Conservation (phyloP, 148 eudicot species). For the Diospyros kaki region DNA sequence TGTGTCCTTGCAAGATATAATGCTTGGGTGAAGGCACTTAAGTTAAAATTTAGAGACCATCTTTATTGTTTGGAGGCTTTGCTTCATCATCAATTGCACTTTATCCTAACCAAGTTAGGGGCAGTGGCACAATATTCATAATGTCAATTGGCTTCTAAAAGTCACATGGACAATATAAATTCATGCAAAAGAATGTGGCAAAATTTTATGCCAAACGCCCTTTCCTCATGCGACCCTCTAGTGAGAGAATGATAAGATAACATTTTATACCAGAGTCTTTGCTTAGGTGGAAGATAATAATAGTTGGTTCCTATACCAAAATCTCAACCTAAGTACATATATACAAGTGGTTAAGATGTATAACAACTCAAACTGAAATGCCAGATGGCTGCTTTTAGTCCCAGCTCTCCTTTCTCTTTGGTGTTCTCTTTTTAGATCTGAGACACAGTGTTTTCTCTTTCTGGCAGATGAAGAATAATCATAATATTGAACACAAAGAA, state of each 20-base stretch:
- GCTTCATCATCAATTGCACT: no score
- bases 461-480: slow-evolving; percentile 63
- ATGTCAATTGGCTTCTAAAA: no score
- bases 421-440: slow-evolving; percentile 4
- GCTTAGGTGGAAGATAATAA: background rate
- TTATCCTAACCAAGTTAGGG: no score
- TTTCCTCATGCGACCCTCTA: no score
- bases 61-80: no score
- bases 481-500: slow-evolving; percentile 62
- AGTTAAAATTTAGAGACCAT: background rate
- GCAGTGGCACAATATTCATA: no score
- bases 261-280: background rate
- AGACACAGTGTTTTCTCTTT: slow-evolving; percentile 14
- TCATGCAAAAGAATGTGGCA: no score
- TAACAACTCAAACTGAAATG: background rate
- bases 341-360: background rate
- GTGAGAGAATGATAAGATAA: no score
- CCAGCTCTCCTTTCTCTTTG: background rate
- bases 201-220: no score
- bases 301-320: background rate
- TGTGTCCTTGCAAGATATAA: background rate
- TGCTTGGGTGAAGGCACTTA: background rate
- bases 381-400: background rate
- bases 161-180: no score
- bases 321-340: background rate